Percentiles rank a stretch among this genome's conserved stretches.
phyloP scores from a whole-genome alignment of 805 yeast genomes.

The Ogataea siamensis region DNA sequence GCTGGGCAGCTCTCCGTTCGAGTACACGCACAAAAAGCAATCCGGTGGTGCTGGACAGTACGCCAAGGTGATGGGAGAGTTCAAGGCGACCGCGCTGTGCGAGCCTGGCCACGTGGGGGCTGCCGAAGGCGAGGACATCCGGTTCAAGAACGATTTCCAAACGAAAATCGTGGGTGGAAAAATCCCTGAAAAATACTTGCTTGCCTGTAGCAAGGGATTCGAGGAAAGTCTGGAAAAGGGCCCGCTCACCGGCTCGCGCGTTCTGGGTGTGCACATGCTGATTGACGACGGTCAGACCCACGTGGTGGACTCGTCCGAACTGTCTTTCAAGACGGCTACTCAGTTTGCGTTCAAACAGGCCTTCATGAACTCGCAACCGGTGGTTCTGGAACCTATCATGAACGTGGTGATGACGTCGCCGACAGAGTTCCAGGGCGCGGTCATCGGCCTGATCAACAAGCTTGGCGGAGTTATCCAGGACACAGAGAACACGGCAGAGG shows the following conservation, averaged over 20 bases:
- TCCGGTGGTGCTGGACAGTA: constrained; percentile 99
- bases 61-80: constrained; percentile 89
- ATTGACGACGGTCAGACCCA: constrained; percentile 97
- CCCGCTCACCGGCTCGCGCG: constrained; percentile 92
- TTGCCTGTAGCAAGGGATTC: constrained; percentile 94
- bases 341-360: constrained; percentile 90
- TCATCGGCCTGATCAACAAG: constrained; percentile 89
- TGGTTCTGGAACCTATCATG: constrained; percentile 95
- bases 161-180: constrained; percentile 95
- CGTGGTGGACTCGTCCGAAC: constrained; percentile 94
- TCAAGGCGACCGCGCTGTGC: constrained; percentile 49
- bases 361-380: constrained; percentile 79
- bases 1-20: constrained; percentile 68
- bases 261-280: constrained; percentile 88
- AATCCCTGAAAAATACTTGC: constrained; percentile 90
- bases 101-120: constrained; percentile 43
- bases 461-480: constrained; percentile 89
- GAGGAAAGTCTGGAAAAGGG: constrained; percentile 95
- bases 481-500: constrained; percentile 92
- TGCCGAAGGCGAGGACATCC: constrained; percentile 30
- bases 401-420: constrained; percentile 91
- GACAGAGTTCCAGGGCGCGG: constrained; percentile 90
- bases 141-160: constrained; percentile 65
- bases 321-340: constrained; percentile 92
- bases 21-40: constrained; percentile 95